phyloP scores from a whole-genome alignment of 1,284 basidiomycete genomes.

The Fomes fomentarius region DNA sequence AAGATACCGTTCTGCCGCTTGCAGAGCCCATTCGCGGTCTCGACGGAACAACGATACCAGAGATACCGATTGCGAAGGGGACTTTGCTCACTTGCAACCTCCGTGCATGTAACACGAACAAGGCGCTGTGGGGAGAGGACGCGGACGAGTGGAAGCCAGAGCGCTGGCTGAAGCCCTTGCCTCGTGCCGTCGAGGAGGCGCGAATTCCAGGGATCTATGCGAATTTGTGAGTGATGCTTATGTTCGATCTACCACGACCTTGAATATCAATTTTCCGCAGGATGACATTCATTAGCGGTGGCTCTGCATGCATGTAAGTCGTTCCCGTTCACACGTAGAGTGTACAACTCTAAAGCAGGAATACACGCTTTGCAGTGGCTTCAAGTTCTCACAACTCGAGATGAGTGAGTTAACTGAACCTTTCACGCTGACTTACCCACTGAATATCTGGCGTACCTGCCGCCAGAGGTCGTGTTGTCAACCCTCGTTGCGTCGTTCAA shows the following conservation, averaged over 20 bases:
- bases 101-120: slow-evolving; percentile 45
- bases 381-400: slow-evolving; percentile 34
- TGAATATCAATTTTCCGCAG: slow-evolving; percentile 23
- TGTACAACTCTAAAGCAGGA: too few species aligned
- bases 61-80: slow-evolving; percentile 45
- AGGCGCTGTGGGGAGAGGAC: slow-evolving; percentile 58
- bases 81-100: slow-evolving; percentile 51
- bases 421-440: too few species aligned
- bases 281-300: slow-evolving; percentile 37
- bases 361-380: slow-evolving; percentile 13
- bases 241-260: too few species aligned
- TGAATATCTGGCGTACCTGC: too few species aligned
- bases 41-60: slow-evolving; percentile 37
- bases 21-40: slow-evolving; percentile 18
- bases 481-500: slow-evolving; percentile 7
- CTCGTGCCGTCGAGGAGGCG: slow-evolving; percentile 13
- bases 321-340: slow-evolving; percentile 12
- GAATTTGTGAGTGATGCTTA: slow-evolving; percentile 19
- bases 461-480: slow-evolving; percentile 15
- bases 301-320: slow-evolving; percentile 35
- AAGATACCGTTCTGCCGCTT: slow-evolving; percentile 26
- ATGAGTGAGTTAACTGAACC: slow-evolving; percentile 15
- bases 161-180: slow-evolving; percentile 29
- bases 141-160: slow-evolving; percentile 50
- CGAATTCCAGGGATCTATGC: slow-evolving; percentile 27